These are phyloP conservation scores for Pythium aphanidermatum DNA, from an alignment of 352 stramenopile species.

Conservation along the genomic window DNA sequence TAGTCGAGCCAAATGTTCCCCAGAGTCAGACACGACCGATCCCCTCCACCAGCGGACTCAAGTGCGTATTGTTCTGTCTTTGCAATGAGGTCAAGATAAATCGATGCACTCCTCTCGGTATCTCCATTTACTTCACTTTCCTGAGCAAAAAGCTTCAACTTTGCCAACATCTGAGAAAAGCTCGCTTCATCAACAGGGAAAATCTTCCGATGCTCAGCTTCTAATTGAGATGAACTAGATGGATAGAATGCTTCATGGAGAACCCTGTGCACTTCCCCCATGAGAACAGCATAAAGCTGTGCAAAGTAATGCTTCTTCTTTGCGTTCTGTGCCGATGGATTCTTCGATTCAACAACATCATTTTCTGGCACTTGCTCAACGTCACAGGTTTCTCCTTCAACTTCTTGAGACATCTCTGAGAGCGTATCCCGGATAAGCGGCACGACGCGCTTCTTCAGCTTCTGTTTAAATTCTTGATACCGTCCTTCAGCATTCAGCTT, in stretches of 20 bases:
- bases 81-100: constrained; percentile 62
- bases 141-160: constrained; percentile 41
- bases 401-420: constrained; percentile 12
- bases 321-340: constrained; percentile 2
- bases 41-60: constrained; percentile 1
- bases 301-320: constrained; percentile 60
- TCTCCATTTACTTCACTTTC: constrained; percentile 72
- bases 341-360: neutral
- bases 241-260: constrained; percentile 55
- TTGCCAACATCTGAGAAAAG: constrained; percentile 23
- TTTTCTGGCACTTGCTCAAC: neutral
- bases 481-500: constrained; percentile 66
- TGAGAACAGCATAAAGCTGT: constrained; percentile 57
- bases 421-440: constrained; percentile 59
- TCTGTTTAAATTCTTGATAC: constrained; percentile 81
- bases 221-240: constrained; percentile 24
- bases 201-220: constrained; percentile 17
- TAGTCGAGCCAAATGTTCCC: constrained; percentile 58
- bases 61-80: constrained; percentile 36
- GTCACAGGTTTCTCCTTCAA: constrained; percentile 3
- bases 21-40: constrained; percentile 12
- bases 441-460: constrained; percentile 78
- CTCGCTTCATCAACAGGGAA: constrained; percentile 19
- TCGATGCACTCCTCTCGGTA: constrained; percentile 48
- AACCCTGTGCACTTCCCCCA: constrained; percentile 70